Percentiles rank a stretch among this genome's conserved stretches.
phyloP scores from a whole-genome alignment of 495 filamentous ascomycete species.

The Xylaria bambusicola region DNA sequence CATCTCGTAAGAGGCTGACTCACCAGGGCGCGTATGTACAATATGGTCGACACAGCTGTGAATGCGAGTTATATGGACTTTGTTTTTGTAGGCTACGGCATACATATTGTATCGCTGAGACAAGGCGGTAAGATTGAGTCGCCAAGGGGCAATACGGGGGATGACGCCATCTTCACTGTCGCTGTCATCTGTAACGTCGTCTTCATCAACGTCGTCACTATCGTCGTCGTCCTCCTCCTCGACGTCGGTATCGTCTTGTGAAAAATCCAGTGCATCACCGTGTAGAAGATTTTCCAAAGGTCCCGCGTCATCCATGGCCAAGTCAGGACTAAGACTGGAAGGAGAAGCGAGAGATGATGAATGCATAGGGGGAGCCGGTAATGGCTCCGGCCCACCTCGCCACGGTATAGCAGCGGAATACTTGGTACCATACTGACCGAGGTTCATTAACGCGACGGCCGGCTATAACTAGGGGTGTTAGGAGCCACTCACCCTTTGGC shows the following conservation, averaged over 20 bases:
- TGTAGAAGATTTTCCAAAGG: too few species aligned
- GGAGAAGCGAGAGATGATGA: too few species aligned
- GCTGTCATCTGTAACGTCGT: conserved; percentile 19
- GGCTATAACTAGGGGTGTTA: not conserved
- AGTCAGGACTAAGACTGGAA: too few species aligned
- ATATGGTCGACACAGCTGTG: conserved; percentile 61
- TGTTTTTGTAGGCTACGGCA: conserved; percentile 71
- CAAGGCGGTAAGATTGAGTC: conserved; percentile 52
- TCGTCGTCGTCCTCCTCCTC: conserved; percentile 20
- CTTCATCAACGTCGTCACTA: conserved; percentile 21
- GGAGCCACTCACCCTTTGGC: conserved; percentile 27
- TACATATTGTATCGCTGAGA: conserved; percentile 62
- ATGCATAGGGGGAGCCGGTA: too few species aligned
- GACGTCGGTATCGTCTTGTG: not conserved
- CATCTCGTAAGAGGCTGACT: not conserved
- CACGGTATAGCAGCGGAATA: conserved; percentile 4
- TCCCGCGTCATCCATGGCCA: too few species aligned
- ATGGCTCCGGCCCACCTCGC: too few species aligned
- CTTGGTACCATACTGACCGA: conserved; percentile 21
- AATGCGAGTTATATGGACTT: conserved; percentile 76
- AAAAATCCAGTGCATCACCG: too few species aligned
- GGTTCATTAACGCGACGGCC: conserved; percentile 9
- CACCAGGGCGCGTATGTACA: conserved; percentile 56
- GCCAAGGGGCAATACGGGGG: conserved; percentile 38
- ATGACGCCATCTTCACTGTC: conserved; percentile 17